These are phyloP conservation scores for Dactylis glomerata DNA, from an alignment of 176 grass and related monocot species.

Conservation along the genomic window DNA sequence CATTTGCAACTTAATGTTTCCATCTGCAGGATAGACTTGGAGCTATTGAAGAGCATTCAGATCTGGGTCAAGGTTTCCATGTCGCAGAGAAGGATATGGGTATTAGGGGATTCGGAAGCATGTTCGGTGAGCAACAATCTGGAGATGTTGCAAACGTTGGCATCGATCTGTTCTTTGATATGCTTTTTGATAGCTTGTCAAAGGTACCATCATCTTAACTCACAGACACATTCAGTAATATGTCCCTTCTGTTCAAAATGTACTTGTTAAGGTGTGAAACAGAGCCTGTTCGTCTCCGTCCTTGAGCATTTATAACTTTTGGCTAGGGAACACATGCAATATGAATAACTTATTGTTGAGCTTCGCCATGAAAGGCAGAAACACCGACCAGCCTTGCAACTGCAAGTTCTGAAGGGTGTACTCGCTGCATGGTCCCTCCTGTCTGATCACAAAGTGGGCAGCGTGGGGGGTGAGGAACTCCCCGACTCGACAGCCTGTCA, in stretches of 20 bases:
- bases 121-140: slow-evolving; percentile 97
- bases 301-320: slow-evolving; percentile 5
- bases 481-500: too few species aligned
- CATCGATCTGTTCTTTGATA: slow-evolving; percentile 96
- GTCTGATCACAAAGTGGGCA: too few species aligned
- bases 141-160: slow-evolving; percentile 98
- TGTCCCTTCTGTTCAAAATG: not conserved
- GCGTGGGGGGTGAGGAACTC: too few species aligned
- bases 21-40: slow-evolving; percentile 75
- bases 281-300: not conserved
- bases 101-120: slow-evolving; percentile 90
- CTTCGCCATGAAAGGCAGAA: not conserved
- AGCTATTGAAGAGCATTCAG: slow-evolving; percentile 85
- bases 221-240: not conserved
- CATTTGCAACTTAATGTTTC: slow-evolving; percentile 18
- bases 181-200: slow-evolving; percentile 96
- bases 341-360: not conserved
- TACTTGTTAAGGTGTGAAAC: not conserved
- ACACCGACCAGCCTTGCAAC: not conserved
- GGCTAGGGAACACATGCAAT: not conserved
- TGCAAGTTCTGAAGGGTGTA: slow-evolving; percentile 9
- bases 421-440: too few species aligned
- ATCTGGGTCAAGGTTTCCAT: slow-evolving; percentile 92
- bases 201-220: slow-evolving; percentile 51
- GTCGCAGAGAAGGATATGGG: slow-evolving; percentile 97